phyloP scores from a whole-genome alignment of 2,329 filamentous ascomycete species.

The Fusarium neocosmosporiellum region DNA sequence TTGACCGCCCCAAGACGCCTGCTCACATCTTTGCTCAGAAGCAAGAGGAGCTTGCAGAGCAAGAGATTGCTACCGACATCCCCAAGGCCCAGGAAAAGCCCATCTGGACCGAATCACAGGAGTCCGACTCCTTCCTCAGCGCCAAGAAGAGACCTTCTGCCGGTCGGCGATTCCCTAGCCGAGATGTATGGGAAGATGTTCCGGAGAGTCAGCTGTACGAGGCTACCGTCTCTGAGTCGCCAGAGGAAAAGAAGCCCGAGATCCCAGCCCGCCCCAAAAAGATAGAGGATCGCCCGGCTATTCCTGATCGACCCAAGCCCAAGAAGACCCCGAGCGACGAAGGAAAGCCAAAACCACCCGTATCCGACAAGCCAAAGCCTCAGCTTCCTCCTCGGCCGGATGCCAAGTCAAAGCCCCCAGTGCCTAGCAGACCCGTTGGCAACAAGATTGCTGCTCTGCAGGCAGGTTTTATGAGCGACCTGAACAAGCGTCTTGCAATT shows the following conservation, averaged over 20 bases:
- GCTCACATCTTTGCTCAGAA: conserved; percentile 74
- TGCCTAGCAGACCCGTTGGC: conserved; percentile 79
- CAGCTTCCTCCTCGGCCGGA: conserved; percentile 69
- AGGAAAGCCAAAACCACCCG: conserved; percentile 52
- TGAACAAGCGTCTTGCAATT: conserved; percentile 88
- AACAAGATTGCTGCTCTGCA: conserved; percentile 92
- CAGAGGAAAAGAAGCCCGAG: conserved; percentile 41
- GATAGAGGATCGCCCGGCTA: conserved; percentile 55
- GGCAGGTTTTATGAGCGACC: conserved; percentile 90
- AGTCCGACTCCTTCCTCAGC: conserved; percentile 57
- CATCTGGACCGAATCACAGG: conserved; percentile 58
- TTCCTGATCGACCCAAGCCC: conserved; percentile 67
- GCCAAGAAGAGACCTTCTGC: conserved; percentile 64
- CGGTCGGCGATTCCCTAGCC: conserved; percentile 85
- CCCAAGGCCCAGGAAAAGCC: conserved; percentile 49
- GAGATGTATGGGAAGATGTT: conserved; percentile 94
- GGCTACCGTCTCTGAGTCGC: conserved; percentile 70
- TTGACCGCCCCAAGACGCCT: conserved; percentile 62
- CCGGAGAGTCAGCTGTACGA: conserved; percentile 85
- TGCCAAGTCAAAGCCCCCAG: conserved; percentile 81
- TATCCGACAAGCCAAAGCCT: conserved; percentile 69
- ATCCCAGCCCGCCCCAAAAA: conserved; percentile 54
- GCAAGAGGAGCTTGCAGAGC: conserved; percentile 73
- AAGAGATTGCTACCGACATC: conserved; percentile 54
- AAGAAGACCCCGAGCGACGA: conserved; percentile 55